A percentile compares a stretch with the other conserved stretches of the same genome.
phyloP scores from a whole-genome alignment of 305 asterid species.

The Rubia balearica region DNA sequence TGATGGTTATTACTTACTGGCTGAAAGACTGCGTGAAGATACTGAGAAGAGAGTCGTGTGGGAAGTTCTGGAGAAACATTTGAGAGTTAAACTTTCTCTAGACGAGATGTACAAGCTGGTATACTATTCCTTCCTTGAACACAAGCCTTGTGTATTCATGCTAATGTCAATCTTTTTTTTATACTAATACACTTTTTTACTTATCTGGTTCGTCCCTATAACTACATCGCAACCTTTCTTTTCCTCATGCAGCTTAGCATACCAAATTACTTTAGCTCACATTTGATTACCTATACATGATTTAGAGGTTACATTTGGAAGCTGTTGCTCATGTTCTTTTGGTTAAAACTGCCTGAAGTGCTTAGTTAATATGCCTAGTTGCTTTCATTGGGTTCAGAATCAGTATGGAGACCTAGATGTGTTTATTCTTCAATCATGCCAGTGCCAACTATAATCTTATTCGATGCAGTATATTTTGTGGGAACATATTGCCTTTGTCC shows the following conservation, averaged over 20 bases:
- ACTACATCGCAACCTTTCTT: not conserved
- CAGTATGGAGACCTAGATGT: not conserved
- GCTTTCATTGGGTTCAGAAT: not conserved
- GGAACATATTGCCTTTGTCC: not conserved
- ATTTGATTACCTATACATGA: not conserved
- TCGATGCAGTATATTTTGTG: not conserved
- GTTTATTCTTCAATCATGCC: not conserved
- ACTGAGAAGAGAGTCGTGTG: conserved; percentile 65
- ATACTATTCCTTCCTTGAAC: conserved; percentile 21
- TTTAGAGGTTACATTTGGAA: not conserved
- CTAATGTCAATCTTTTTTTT: not conserved
- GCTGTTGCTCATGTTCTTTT: not conserved
- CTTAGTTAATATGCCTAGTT: not conserved
- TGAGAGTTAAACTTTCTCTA: conserved; percentile 45
- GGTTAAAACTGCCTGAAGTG: not conserved
- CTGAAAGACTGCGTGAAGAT: conserved; percentile 87
- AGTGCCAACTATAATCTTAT: not conserved
- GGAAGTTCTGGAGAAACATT: conserved; percentile 59
- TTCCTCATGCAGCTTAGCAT: not conserved
- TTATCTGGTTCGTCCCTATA: not conserved
- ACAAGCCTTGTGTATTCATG: not conserved
- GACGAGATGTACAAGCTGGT: conserved; percentile 70
- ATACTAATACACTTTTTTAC: not conserved
- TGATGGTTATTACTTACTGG: conserved; percentile 89
- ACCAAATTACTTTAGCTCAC: not conserved